A percentile compares a stretch with the other conserved stretches of the same genome.
Evolutionary conservation across 1,284 basidiomycete species (phyloP).

Genomic region (Stereum hirsutum): DNA sequence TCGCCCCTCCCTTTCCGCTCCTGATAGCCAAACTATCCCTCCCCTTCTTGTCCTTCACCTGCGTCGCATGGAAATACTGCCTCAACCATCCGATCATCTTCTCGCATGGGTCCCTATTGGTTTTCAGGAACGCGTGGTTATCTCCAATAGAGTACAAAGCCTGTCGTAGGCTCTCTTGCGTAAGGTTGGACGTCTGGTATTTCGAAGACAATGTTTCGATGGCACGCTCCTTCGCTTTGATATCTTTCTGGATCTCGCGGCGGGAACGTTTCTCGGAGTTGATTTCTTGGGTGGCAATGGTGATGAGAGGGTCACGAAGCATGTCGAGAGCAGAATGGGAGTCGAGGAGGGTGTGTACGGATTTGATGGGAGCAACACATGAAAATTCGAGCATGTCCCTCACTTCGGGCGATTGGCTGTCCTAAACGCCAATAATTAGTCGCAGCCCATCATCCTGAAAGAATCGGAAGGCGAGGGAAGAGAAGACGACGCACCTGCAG

Average conservation of each 20-base stretch:
- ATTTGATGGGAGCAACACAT: slow-evolving; percentile 65
- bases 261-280: slow-evolving; percentile 60
- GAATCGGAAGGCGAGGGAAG: slow-evolving; percentile 7
- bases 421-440: slow-evolving; percentile 41
- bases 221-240: slow-evolving; percentile 72
- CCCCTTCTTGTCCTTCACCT: slow-evolving; percentile 47
- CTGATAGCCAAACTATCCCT: slow-evolving; percentile 57
- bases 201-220: slow-evolving; percentile 60
- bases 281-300: slow-evolving; percentile 70
- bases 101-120: slow-evolving; percentile 78
- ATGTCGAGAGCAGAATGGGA: slow-evolving; percentile 52
- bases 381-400: slow-evolving; percentile 68
- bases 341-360: slow-evolving; percentile 59
- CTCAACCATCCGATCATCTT: slow-evolving; percentile 69
- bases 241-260: slow-evolving; percentile 70
- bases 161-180: slow-evolving; percentile 57
- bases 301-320: slow-evolving; percentile 64
- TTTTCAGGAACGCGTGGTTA: slow-evolving; percentile 75
- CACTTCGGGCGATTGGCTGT: slow-evolving; percentile 71
- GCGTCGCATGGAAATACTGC: slow-evolving; percentile 64
- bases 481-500: slow-evolving; percentile 45
- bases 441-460: no score
- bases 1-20: slow-evolving; percentile 66
- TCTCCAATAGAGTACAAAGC: slow-evolving; percentile 80
- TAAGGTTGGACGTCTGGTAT: slow-evolving; percentile 47